Base-by-base conservation (phyloP, 1,284 basidiomycete species). In the Apiotrichum sp. region DNA sequence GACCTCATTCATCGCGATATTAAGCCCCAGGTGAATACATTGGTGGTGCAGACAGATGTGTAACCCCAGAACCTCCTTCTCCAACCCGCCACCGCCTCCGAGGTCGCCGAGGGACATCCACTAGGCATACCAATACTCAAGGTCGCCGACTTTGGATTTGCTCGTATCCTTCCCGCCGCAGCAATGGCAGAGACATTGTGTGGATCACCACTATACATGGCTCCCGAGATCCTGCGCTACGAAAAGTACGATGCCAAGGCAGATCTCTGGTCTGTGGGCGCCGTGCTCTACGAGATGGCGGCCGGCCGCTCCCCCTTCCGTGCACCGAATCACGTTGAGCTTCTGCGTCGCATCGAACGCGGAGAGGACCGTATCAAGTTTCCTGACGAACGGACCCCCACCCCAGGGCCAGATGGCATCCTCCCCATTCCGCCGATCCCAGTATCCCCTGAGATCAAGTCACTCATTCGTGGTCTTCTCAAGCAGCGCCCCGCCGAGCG, bases 241-340 rank as follows among this genome's bases (percentile, higher is more conserved):
- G 89, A 98, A 77, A 96, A 95, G 75, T 98, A 99, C 75, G 93
- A 97, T 72, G 93, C 93, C 31, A 97, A 93, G 72, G 95, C 91
- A 1, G 95, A 99, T 71, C 80, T 99, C 1, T 99, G 95, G 95
- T 95, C 91, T 6, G 91, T 98, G 35, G 96, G 95, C 6, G 93
- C 96, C 0, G 95, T 99, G 3, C 79, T 98, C 1, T 98, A 87
- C 75, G 96, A 99, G 76, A 98, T 96, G 87, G 81, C 85, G 16
- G 87, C 93, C 29, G 95, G 93, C 3, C 86, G 86, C 64, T 89
- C 96, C 2, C 95, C 96, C 0, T 98, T 95, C 78, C 86, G 93
- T 14, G 95, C 96, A 0, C 84, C 86, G 71, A 98, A 98, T 70
- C 93, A 98, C 71, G 89, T 98, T 66, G 96, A 98, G 70, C 82